A percentile compares a stretch with the other conserved stretches of the same genome.
Evolutionary conservation across 2,329 filamentous ascomycete genomes (phyloP).

Genomic region (Aspergillus sp.): DNA sequence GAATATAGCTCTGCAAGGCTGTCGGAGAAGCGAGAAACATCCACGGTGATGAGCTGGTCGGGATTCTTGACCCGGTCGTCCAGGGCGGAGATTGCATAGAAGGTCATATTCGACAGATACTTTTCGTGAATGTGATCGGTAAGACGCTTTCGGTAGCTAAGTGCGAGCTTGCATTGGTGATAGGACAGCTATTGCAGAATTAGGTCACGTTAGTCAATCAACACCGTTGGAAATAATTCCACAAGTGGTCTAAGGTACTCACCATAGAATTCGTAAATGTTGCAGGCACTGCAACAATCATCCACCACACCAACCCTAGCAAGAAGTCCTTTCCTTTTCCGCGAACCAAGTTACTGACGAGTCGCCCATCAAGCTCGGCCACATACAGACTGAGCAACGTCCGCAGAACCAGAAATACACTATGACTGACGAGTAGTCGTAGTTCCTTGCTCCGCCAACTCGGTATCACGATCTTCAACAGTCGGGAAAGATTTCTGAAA

Average conservation of each 20-base stretch:
- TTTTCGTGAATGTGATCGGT: conserved; percentile 96
- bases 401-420: conserved; percentile 85
- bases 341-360: conserved; percentile 90
- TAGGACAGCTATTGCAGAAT: conserved; percentile 74
- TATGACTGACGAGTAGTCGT: conserved; percentile 84
- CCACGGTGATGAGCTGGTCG: conserved; percentile 94
- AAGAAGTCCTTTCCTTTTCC: conserved; percentile 91
- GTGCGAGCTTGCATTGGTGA: conserved; percentile 90
- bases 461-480: conserved; percentile 87
- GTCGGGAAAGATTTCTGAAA: conserved; percentile 73
- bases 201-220: conserved; percentile 12
- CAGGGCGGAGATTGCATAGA: conserved; percentile 92
- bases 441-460: conserved; percentile 89
- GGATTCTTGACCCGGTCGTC: conserved; percentile 99
- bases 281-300: conserved; percentile 92
- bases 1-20: conserved; percentile 94
- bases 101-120: conserved; percentile 96
- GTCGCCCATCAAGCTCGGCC: conserved; percentile 88
- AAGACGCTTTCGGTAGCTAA: conserved; percentile 89
- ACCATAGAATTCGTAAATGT: conserved; percentile 99
- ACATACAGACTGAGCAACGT: conserved; percentile 95
- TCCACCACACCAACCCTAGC: conserved; percentile 93
- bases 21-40: conserved; percentile 95
- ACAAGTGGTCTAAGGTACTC: conserved; percentile 37
- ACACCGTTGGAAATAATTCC: neutral